Evolutionary conservation across 208 protist genomes (phyloP), one percentile per base, ranked within the genome.

Genomic region (Leishmania major): DNA sequence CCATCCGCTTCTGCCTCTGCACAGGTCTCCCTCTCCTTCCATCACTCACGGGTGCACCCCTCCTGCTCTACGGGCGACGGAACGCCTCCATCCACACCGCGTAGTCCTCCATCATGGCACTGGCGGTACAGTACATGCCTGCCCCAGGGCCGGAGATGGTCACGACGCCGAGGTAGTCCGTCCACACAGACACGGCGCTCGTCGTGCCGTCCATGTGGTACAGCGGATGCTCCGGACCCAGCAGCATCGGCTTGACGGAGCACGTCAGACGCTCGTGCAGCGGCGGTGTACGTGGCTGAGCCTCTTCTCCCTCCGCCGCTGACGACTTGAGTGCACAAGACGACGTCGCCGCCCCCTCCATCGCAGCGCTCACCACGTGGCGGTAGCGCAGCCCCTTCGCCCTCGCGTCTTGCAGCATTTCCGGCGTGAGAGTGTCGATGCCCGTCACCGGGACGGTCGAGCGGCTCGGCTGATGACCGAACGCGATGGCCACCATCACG

Each of bases 91-190:
- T 83, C 69, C 80, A 87, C 59, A 80, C 78, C 3, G 78, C 81
- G 69, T 86, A 86, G 75, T 91, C 85, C 83, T 91, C 85, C 59
- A 91, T 72, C 88, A 89, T 85, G 45, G 81, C 83, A 57, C 80
- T 86, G 17, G 83, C 85, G 4, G 85, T 91, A 2, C 81, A 85
- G 81, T 87, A 88, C 85, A 85, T 89, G 47, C 85, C 88, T 0
- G 88, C 85, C 0, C 83, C 86, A 3, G 81, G 55, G 22, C 85
- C 84, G 1, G 72, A 83, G 25, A 89, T 69, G 15, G 85, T 91
- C 25, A 91, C 59, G 40, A 45, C 77, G 53, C 76, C 79, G 7
- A 87, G 76, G 69, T 88, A 85, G 45, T 87, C 85, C 19, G 80
- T 89, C 85, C 81, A 81, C 13, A 87, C 72, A 22, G 88, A 82